Percentiles rank a stretch among this genome's conserved stretches.
phyloP scores from a whole-genome alignment of 306 rosid species.

The Medicago ruthenica region DNA sequence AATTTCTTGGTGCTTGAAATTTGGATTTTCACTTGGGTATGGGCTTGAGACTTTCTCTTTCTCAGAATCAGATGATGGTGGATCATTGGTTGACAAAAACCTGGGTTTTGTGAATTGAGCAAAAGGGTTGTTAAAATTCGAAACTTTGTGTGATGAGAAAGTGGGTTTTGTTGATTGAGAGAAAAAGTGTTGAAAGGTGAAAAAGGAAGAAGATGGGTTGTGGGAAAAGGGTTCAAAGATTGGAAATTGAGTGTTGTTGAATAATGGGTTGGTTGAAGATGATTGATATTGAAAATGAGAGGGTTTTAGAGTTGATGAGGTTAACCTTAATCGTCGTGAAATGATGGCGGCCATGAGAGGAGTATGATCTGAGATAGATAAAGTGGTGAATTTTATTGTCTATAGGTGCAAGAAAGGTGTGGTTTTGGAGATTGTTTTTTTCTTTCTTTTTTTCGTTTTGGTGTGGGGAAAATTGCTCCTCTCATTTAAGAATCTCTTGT shows the following conservation, averaged over 20 bases:
- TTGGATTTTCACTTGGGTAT: slow-evolving; percentile 64
- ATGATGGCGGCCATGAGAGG: slow-evolving; percentile 67
- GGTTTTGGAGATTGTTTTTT: no score
- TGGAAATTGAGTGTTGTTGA: slow-evolving; percentile 9
- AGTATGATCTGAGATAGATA: neutral
- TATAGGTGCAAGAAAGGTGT: no score
- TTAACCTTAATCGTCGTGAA: slow-evolving; percentile 64
- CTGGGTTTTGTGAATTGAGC: slow-evolving; percentile 34
- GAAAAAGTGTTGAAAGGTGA: slow-evolving; percentile 3
- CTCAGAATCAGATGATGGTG: slow-evolving; percentile 49
- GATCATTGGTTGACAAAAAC: slow-evolving; percentile 51
- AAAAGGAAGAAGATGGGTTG: slow-evolving; percentile 3
- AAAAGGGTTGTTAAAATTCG: slow-evolving; percentile 1
- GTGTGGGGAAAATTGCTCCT: no score
- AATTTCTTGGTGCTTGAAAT: slow-evolving; percentile 91
- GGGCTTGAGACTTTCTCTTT: slow-evolving; percentile 34
- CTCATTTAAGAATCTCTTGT: no score
- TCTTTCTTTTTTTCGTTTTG: no score
- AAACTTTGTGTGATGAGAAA: neutral
- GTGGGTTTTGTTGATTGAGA: slow-evolving; percentile 20
- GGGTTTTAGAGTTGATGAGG: slow-evolving; percentile 50
- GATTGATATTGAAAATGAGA: slow-evolving; percentile 13
- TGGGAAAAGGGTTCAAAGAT: slow-evolving; percentile 36
- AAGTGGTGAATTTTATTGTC: neutral
- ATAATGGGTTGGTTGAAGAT: slow-evolving; percentile 31